A percentile compares a stretch with the other conserved stretches of the same genome.
Conservation (phyloP, 768 basidiomycete species). For the Candolleomyces eurysporus region DNA sequence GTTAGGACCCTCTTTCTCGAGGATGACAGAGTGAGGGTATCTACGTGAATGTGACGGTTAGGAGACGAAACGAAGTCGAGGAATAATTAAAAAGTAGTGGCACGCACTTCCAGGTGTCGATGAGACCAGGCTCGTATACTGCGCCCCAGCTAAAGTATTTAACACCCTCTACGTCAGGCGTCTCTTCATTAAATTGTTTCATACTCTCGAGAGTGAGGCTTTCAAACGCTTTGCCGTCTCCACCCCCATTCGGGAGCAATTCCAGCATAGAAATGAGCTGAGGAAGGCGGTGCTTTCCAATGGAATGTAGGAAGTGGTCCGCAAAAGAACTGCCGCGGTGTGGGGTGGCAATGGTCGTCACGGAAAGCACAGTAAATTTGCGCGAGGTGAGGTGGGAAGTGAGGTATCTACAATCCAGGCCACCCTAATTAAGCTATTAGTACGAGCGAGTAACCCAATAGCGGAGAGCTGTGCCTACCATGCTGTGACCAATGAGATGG, state of each 20-base stretch:
- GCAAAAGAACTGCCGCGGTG: slow-evolving; percentile 94
- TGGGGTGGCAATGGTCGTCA: slow-evolving; percentile 94
- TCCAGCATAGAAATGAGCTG: slow-evolving; percentile 74
- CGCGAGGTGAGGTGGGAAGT: slow-evolving; percentile 74
- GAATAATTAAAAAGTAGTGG: neutral
- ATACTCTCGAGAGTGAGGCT: slow-evolving; percentile 83
- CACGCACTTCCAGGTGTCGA: slow-evolving; percentile 80
- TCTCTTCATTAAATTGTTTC: slow-evolving; percentile 84
- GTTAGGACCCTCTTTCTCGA: slow-evolving; percentile 88
- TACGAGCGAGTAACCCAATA: neutral
- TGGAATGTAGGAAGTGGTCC: slow-evolving; percentile 76
- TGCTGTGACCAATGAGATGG: slow-evolving; percentile 84
- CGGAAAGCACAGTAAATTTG: slow-evolving; percentile 76
- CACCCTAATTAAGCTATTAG: slow-evolving; percentile 51
- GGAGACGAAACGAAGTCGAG: slow-evolving; percentile 9
- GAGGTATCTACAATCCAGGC: slow-evolving; percentile 90
- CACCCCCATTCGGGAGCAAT: slow-evolving; percentile 86
- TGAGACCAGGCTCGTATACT: slow-evolving; percentile 79
- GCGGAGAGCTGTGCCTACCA: slow-evolving; percentile 46
- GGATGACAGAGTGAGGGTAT: slow-evolving; percentile 74
- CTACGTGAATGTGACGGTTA: slow-evolving; percentile 26
- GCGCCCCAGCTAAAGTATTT: slow-evolving; percentile 97
- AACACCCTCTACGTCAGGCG: slow-evolving; percentile 75
- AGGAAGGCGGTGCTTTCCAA: slow-evolving; percentile 62
- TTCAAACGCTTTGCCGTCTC: slow-evolving; percentile 93